A percentile compares a stretch with the other conserved stretches of the same genome.
Conservation (phyloP, 2,329 filamentous ascomycete genomes). For the Xylariaceae sp. region DNA sequence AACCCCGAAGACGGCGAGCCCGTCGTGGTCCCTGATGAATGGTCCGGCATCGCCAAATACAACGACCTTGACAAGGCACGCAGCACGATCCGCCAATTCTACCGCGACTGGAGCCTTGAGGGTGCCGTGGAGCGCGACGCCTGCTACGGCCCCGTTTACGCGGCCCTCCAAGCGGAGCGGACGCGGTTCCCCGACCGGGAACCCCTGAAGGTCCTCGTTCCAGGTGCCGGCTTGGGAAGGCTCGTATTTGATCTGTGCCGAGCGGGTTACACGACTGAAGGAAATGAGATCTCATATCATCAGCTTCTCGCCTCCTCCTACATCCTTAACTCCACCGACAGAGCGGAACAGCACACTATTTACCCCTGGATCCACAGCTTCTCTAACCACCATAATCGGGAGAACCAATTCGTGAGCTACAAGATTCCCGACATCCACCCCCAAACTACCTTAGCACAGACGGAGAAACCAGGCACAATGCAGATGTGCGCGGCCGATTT, state of each 20-base stretch:
- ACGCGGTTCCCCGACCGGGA: constrained; percentile 19
- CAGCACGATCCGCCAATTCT: constrained; percentile 89
- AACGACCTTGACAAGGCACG: constrained; percentile 85
- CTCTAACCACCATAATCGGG: constrained; percentile 73
- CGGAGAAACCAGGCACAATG: constrained; percentile 59
- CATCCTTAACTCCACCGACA: constrained; percentile 64
- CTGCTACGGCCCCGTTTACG: constrained; percentile 71
- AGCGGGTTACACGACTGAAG: constrained; percentile 71
- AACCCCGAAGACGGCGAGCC: constrained; percentile 20
- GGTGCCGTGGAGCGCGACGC: constrained; percentile 70
- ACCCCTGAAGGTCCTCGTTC: constrained; percentile 69
- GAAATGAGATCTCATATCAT: constrained; percentile 96
- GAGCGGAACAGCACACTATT: constrained; percentile 62
- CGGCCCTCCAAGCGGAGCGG: constrained; percentile 52
- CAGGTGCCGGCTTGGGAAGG: constrained; percentile 83
- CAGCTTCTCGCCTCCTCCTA: constrained; percentile 83
- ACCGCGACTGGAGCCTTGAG: constrained; percentile 86
- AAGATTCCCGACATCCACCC: constrained; percentile 79
- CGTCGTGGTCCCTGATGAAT: constrained; percentile 52
- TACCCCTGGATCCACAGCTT: constrained; percentile 86
- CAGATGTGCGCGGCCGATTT: constrained; percentile 94
- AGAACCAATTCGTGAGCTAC: constrained; percentile 71
- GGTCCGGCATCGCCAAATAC: constrained; percentile 66
- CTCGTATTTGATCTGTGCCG: constrained; percentile 82
- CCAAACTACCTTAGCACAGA: constrained; percentile 43